Percentiles rank a stretch among this genome's conserved stretches.
phyloP scores from a whole-genome alignment of 805 yeast species.

The Starmerella cellae region DNA sequence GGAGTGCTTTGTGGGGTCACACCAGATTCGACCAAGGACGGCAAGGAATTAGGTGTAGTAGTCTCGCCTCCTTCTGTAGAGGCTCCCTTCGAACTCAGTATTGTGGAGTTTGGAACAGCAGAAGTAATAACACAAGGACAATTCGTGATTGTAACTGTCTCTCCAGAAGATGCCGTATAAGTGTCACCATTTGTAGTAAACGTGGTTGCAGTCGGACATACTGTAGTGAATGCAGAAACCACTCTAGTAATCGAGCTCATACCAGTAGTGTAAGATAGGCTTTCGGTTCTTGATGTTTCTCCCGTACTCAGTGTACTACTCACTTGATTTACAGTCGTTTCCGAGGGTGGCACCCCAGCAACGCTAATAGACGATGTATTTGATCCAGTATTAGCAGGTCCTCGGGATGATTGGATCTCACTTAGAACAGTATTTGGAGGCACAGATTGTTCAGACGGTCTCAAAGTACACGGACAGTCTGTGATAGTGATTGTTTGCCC shows the following conservation, averaged over 20 bases:
- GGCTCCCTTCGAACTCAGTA: not conserved
- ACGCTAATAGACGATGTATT: not conserved
- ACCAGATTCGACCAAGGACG: no score
- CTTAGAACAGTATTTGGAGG: not conserved
- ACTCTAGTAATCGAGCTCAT: not conserved
- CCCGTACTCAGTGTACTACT: no score
- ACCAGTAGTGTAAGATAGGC: not conserved
- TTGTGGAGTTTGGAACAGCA: no score
- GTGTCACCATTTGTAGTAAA: constrained; percentile 10
- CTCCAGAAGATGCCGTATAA: constrained; percentile 15
- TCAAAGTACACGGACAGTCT: constrained; percentile 11
- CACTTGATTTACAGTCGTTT: no score
- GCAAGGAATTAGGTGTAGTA: constrained; percentile 21
- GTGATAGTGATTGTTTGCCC: constrained; percentile 10
- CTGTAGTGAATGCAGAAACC: not conserved
- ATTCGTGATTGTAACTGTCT: constrained; percentile 13
- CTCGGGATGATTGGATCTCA: not conserved
- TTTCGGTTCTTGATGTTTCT: not conserved
- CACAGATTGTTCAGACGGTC: not conserved
- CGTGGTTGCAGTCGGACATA: constrained; percentile 2
- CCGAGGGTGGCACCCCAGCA: not conserved
- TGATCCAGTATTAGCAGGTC: not conserved
- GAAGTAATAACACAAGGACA: constrained; percentile 17
- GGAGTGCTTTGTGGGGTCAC: no score
- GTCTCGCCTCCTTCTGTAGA: constrained; percentile 16